phyloP scores from a whole-genome alignment of 768 basidiomycete genomes.

The Piloderma croceum region DNA sequence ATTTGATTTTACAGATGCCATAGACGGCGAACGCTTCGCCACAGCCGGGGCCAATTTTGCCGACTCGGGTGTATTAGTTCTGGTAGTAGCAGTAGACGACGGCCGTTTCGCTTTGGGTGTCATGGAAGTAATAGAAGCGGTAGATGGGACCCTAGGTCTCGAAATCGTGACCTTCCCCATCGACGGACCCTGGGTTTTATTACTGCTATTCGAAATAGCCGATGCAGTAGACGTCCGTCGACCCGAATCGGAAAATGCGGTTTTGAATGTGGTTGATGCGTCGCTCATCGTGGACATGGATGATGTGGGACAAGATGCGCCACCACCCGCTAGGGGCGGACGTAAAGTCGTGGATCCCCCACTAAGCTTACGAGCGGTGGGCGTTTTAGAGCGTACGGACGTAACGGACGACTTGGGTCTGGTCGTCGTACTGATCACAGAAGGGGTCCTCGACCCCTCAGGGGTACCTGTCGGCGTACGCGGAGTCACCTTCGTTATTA shows the following conservation, averaged over 20 bases:
- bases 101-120: slow-evolving; percentile 7
- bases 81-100: slow-evolving; percentile 2
- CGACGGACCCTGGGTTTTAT: slow-evolving; percentile 14
- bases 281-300: slow-evolving; percentile 30
- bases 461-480: no score
- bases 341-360: not conserved
- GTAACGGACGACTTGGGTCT: not conserved
- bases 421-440: no score
- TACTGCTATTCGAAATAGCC: slow-evolving; percentile 24
- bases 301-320: slow-evolving; percentile 13
- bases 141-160: slow-evolving; percentile 13
- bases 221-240: slow-evolving; percentile 27
- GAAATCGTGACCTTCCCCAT: slow-evolving; percentile 5
- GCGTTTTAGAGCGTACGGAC: not conserved
- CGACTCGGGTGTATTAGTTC: not conserved
- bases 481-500: no score
- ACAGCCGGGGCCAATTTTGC: slow-evolving; percentile 9
- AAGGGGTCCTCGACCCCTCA: no score
- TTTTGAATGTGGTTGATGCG: slow-evolving; percentile 39
- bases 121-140: slow-evolving; percentile 17
- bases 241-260: slow-evolving; percentile 30
- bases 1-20: slow-evolving; percentile 24
- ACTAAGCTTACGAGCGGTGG: not conserved
- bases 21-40: slow-evolving; percentile 18
- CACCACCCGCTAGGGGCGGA: not conserved